Percentiles rank a stretch among this genome's conserved stretches.
These are phyloP conservation scores for Schizochytrium sp. DNA, from an alignment of 108 stramenopile species.

Conservation along the genomic window DNA sequence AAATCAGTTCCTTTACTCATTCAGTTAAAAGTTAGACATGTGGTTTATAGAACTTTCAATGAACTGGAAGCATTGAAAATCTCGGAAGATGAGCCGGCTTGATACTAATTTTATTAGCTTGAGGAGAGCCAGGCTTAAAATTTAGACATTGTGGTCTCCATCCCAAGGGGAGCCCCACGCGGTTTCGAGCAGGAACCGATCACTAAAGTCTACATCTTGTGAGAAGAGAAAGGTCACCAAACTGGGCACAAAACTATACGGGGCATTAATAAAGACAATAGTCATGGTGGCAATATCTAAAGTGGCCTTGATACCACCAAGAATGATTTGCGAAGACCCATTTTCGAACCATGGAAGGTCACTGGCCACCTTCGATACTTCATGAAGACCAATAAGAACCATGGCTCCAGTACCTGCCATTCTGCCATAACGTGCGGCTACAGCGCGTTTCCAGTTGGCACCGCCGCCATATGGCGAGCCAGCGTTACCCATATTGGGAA, in stretches of 20 bases:
- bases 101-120: no score
- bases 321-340: not conserved
- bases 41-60: not conserved
- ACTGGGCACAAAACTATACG: constrained; percentile 22
- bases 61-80: no score
- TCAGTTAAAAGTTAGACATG: not conserved
- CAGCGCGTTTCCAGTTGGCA: constrained; percentile 11
- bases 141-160: not conserved
- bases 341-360: constrained; percentile 11
- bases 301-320: not conserved
- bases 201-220: constrained; percentile 30
- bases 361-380: not conserved
- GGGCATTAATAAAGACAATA: constrained; percentile 30
- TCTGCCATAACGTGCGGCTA: not conserved
- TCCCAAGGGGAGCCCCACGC: not conserved
- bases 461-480: not conserved
- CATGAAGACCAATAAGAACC: constrained; percentile 11
- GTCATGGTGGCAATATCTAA: not conserved
- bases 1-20: not conserved
- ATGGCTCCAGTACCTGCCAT: constrained; percentile 37
- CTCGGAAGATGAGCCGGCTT: no score
- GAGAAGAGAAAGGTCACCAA: not conserved
- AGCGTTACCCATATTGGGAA: not conserved
- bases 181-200: constrained; percentile 9
- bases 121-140: no score